phyloP scores from a whole-genome alignment of 768 basidiomycete genomes.

The Panaeolus papilionaceus region DNA sequence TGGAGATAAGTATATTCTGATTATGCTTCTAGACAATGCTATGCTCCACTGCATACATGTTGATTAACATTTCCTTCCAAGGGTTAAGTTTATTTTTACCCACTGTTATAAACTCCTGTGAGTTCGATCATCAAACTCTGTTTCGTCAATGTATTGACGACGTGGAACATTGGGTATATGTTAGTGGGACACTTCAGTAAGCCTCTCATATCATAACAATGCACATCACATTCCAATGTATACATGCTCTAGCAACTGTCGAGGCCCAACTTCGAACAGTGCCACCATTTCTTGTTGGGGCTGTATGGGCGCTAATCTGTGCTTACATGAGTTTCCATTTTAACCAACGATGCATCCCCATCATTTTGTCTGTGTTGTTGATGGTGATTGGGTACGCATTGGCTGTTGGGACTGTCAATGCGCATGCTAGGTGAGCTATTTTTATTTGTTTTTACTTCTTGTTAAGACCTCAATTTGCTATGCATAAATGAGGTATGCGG shows the following conservation, averaged over 20 bases:
- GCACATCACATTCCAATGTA: background rate
- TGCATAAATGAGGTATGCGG: slow-evolving; percentile 43
- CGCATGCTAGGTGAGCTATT: slow-evolving; percentile 39
- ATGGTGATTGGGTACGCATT: slow-evolving; percentile 52
- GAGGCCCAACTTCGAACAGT: slow-evolving; percentile 56
- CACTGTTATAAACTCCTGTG: slow-evolving; percentile 50
- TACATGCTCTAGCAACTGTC: slow-evolving; percentile 41
- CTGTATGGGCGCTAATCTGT: slow-evolving; percentile 43
- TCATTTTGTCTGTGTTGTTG: slow-evolving; percentile 41
- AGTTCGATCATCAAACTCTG: slow-evolving; percentile 25
- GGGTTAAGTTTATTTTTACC: slow-evolving; percentile 53
- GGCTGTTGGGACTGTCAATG: slow-evolving; percentile 45
- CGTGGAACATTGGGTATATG: background rate
- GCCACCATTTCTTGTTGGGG: slow-evolving; percentile 50
- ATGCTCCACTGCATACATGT: slow-evolving; percentile 36
- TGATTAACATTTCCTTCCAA: slow-evolving; percentile 51
- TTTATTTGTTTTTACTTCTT: background rate
- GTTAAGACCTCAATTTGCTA: background rate
- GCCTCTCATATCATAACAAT: slow-evolving; percentile 7
- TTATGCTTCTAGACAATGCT: slow-evolving; percentile 34
- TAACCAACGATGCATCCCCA: slow-evolving; percentile 40
- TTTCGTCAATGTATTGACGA: too few species aligned
- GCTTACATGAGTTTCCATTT: slow-evolving; percentile 45
- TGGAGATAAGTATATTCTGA: background rate
- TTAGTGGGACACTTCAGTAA: slow-evolving; percentile 45